phyloP scores from a whole-genome alignment of 257 asterid genomes.

The Scutellaria barbata region DNA sequence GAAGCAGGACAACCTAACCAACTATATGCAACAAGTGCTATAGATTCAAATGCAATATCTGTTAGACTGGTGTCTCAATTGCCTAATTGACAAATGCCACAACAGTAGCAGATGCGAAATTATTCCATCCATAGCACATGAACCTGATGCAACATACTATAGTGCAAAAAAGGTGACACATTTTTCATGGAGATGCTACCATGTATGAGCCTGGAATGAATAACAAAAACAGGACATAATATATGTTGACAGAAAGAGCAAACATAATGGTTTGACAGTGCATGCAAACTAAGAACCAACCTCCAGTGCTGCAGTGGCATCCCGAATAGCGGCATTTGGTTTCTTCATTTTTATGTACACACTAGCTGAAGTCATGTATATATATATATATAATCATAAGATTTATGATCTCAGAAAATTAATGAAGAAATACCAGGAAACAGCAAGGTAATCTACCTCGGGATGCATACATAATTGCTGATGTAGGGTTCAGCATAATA shows the following conservation, averaged over 20 bases:
- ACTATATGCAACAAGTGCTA: slow-evolving; percentile 1
- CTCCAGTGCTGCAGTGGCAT: slow-evolving; percentile 95
- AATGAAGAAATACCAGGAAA: slow-evolving; percentile 2
- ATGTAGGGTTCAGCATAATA: slow-evolving; percentile 74
- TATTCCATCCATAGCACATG: not conserved
- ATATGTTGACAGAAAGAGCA: not conserved
- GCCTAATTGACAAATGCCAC: not conserved
- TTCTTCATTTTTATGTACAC: slow-evolving; percentile 93
- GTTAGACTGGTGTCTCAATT: not conserved
- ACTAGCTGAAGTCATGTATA: slow-evolving; percentile 59
- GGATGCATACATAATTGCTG: slow-evolving; percentile 95
- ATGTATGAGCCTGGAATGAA: not conserved
- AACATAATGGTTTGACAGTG: not conserved
- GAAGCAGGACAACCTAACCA: not conserved
- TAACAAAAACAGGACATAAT: not conserved
- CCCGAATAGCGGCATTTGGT: slow-evolving; percentile 96
- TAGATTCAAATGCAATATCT: not conserved
- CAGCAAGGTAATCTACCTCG: slow-evolving; percentile 57
- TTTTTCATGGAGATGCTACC: not conserved
- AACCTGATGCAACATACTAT: slow-evolving; percentile 1
- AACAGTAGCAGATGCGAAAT: not conserved
- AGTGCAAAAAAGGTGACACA: not conserved
- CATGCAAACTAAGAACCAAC: slow-evolving; percentile 41
- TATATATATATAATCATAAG: not conserved
- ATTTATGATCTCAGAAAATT: not conserved